phyloP scores from a whole-genome alignment of 495 filamentous ascomycete species.

The Lophium mytilinum region DNA sequence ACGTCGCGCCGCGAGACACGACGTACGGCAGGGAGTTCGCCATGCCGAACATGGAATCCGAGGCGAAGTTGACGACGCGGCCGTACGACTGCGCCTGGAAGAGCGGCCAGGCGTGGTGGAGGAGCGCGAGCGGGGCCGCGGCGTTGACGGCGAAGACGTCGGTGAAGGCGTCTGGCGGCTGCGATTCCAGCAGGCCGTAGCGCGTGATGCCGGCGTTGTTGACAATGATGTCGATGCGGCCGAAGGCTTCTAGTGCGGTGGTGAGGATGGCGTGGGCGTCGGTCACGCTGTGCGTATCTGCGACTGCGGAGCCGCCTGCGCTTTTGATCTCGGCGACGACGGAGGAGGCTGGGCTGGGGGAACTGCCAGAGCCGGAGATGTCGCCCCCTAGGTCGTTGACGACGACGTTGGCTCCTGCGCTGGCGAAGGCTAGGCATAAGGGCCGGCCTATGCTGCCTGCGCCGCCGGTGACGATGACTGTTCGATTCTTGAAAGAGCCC shows the following conservation, averaged over 20 bases:
- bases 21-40: neutral
- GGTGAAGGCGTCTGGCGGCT: neutral
- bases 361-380: constrained; percentile 31
- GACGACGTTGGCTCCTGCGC: constrained; percentile 17
- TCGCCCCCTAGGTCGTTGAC: constrained; percentile 26
- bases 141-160: neutral
- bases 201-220: constrained; percentile 42
- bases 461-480: constrained; percentile 39
- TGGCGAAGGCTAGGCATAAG: constrained; percentile 27
- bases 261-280: constrained; percentile 21
- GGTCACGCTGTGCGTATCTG: constrained; percentile 31
- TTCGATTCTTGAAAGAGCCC: constrained; percentile 7
- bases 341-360: constrained; percentile 31
- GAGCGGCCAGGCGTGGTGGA: constrained; percentile 2
- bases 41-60: constrained; percentile 3
- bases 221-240: constrained; percentile 44
- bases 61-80: constrained; percentile 6
- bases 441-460: constrained; percentile 38
- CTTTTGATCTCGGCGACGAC: constrained; percentile 32
- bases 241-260: constrained; percentile 28
- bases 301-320: constrained; percentile 38
- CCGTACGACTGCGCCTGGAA: constrained; percentile 2
- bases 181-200: constrained; percentile 1
- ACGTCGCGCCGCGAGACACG: neutral
- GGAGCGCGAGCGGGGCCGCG: neutral